A percentile compares a stretch with the other conserved stretches of the same genome.
These are phyloP conservation scores for Penicillium sp. DNA, from an alignment of 2,329 filamentous ascomycete genomes.

Conservation along the genomic window DNA sequence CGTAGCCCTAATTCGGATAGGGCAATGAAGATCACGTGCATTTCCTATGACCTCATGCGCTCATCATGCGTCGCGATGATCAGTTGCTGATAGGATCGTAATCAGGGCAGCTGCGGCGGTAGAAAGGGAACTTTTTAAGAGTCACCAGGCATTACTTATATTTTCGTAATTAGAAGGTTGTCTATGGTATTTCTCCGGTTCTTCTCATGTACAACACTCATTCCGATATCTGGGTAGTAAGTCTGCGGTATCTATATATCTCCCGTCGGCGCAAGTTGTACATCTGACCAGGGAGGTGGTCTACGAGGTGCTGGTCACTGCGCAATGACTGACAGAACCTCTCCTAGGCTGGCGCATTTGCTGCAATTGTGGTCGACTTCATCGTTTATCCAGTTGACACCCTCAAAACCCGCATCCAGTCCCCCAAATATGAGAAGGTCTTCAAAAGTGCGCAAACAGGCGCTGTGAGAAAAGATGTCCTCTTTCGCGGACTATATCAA, in stretches of 20 bases:
- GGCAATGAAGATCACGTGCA: conserved; percentile 16
- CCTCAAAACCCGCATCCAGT: conserved; percentile 83
- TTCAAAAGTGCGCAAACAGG: conserved; percentile 63
- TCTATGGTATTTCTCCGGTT: too few species aligned
- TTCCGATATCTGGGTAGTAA: conserved; percentile 60
- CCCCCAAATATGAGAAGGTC: conserved; percentile 69
- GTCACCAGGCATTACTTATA: too few species aligned
- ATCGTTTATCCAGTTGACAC: conserved; percentile 88
- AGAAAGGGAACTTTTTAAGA: neutral
- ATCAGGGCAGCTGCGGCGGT: neutral
- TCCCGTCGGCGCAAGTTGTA: neutral
- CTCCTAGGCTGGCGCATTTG: conserved; percentile 74
- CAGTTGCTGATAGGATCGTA: conserved; percentile 1
- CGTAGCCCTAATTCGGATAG: conserved; percentile 20
- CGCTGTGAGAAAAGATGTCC: conserved; percentile 55
- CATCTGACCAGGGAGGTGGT: too few species aligned
- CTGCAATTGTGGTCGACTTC: conserved; percentile 83
- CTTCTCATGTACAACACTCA: conserved; percentile 52
- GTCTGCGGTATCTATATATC: conserved; percentile 26
- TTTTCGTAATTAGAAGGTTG: neutral
- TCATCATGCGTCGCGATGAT: conserved; percentile 1
- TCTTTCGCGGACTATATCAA: conserved; percentile 79
- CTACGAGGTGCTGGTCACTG: too few species aligned
- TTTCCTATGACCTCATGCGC: conserved; percentile 12
- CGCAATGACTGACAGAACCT: neutral